phyloP scores from a whole-genome alignment of 192 early-diverging fungal species.

The Coemansia umbellata region DNA sequence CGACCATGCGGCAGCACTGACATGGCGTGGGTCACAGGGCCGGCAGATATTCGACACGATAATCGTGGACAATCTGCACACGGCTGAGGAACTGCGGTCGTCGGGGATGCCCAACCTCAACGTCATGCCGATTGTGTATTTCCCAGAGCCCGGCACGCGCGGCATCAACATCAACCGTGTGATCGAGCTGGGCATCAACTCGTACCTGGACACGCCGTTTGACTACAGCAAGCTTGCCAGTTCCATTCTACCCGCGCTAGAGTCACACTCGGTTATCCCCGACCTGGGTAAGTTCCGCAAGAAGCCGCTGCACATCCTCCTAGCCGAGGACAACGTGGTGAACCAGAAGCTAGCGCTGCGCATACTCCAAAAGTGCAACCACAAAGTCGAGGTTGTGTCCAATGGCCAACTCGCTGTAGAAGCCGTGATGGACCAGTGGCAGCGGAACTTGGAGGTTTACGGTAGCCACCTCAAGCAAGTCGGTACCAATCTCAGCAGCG shows the following conservation, averaged over 20 bases:
- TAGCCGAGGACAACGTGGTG: slow-evolving; percentile 84
- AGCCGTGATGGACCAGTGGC: slow-evolving; percentile 55
- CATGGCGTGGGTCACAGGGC: slow-evolving; percentile 39
- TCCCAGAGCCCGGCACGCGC: slow-evolving; percentile 28
- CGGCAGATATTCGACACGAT: slow-evolving; percentile 58
- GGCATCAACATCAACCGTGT: slow-evolving; percentile 37
- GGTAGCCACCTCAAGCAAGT: slow-evolving; percentile 19
- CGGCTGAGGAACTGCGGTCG: slow-evolving; percentile 58
- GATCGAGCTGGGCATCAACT: slow-evolving; percentile 65
- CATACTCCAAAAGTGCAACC: slow-evolving; percentile 70
- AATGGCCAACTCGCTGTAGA: slow-evolving; percentile 81
- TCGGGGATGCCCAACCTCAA: slow-evolving; percentile 42
- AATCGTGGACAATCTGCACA: slow-evolving; percentile 61
- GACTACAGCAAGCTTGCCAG: slow-evolving; percentile 61
- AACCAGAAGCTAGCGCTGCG: slow-evolving; percentile 80
- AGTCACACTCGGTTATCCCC: slow-evolving; percentile 59
- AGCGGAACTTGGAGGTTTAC: slow-evolving; percentile 30
- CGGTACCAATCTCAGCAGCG: slow-evolving; percentile 8
- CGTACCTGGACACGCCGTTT: slow-evolving; percentile 66
- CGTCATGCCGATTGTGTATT: slow-evolving; percentile 72
- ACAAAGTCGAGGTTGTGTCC: slow-evolving; percentile 70
- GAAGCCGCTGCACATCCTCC: slow-evolving; percentile 67
- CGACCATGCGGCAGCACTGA: slow-evolving; percentile 22
- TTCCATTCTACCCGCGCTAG: slow-evolving; percentile 68
- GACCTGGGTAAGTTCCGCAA: slow-evolving; percentile 58